Percentiles rank a stretch among this genome's conserved stretches.
Evolutionary conservation across 805 yeast genomes (phyloP).

Genomic region (Lipomyces starkeyi): DNA sequence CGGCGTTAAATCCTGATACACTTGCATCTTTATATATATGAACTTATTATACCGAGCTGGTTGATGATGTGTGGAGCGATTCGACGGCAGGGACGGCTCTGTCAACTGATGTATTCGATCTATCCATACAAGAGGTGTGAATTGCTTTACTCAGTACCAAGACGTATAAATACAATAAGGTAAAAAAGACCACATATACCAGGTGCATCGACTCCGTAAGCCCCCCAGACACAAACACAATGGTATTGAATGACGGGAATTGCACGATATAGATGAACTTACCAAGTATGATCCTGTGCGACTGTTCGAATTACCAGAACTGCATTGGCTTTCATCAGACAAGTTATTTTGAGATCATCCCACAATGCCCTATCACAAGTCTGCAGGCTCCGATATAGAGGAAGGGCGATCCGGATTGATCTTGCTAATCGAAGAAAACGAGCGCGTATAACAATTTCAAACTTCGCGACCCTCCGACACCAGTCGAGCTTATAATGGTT

Average conservation of each 20-base stretch:
- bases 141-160: background rate
- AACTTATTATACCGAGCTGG: background rate
- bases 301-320: background rate
- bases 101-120: background rate
- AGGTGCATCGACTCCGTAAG: background rate
- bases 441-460: too few species aligned
- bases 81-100: background rate
- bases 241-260: background rate
- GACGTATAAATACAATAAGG: background rate
- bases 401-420: too few species aligned
- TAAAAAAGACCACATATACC: background rate
- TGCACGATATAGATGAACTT: background rate
- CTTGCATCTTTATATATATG: constrained; percentile 66
- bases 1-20: constrained; percentile 74
- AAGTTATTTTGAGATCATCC: background rate
- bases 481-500: background rate
- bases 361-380: background rate
- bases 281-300: background rate
- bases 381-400: too few species aligned
- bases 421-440: too few species aligned
- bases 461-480: too few species aligned
- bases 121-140: background rate
- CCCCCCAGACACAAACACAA: background rate
- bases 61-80: background rate
- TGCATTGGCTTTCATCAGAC: background rate